Evolutionary conservation across 2,329 filamentous ascomycete species (phyloP), one percentile per base, ranked within the genome.

Genomic region (Neospermospora avenae): DNA sequence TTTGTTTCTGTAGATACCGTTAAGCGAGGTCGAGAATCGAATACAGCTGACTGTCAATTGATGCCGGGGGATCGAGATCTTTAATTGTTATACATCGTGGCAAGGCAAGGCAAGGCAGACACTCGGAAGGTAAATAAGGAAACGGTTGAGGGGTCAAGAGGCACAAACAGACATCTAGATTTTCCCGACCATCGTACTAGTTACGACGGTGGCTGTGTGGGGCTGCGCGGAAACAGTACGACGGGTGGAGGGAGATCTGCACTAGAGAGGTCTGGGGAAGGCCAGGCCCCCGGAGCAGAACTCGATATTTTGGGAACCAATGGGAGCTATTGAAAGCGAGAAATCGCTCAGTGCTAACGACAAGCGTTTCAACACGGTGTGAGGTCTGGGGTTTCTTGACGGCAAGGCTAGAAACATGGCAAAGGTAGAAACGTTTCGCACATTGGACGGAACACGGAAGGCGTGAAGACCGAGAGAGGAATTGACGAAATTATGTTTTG

Each of bases 201-300:
- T 51, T 28, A 22, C 28, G n/a, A 28, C 46, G 28, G 46, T 49
- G 46, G 46, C 46, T 35, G 31, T 51, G 48, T 51, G 48, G 46
- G 48, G 48, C 35, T 22, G 34, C 28, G 48, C 28, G 28, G 28
- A 31, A 31, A 31, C 28, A 31, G 28, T 31, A 18, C 22, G 13
- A 24, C 48, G 48, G 48, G 31, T 51, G 34, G 28, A 51, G 34
- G 48, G 48, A 37, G 48, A 51, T 51, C 48, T 34, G 31, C 48
- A 51, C 48, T 51, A 51, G 25, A 37, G 14, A 20, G 48, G 28
- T 51, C 48, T 51, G 48, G 48, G 48, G 48, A 37, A 51, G 48
- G 48, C 31, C 48, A 28, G 31, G 31, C 48, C 31, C 48, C 48
- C 48, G 31, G 48, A 37, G 35, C 31, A 35, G 13, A 11, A 35